Evolutionary conservation across 306 rosid genomes (phyloP), one percentile per base, ranked within the genome.

Genomic region (Styphnolobium japonicum): DNA sequence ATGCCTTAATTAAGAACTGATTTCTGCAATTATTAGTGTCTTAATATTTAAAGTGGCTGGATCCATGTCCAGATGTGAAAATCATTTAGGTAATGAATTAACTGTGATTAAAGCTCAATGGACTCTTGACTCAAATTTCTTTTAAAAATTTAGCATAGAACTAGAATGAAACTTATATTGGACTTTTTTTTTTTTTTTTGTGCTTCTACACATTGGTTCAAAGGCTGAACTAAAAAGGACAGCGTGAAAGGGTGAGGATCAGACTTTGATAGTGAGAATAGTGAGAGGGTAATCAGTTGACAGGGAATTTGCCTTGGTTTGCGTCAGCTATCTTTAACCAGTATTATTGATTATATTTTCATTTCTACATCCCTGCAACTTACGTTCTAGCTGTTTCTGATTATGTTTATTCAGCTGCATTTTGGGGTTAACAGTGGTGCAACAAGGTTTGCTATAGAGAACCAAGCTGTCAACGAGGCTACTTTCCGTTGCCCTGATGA

Each of bases 341-440:
- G 63, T 4, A 10, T 22, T 15, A 33, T 46, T 48, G 51, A 76
- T 19, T 48, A 31, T 63, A 34, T 76, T 63, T 33, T 52, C 8
- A 4, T 76, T 64, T 48, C 65, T 31, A 11, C 49, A 12, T 45
- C 34, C 46, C 10, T 61, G 61, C 39, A 75, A 60, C 31, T 43
- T 71, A 63, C 22, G 12, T 49, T 63, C 43, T 76, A 31, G 49
- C 27, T 69, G 60, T 77, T 33, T 80, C 53, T 77, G 16, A 61
- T 58, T 51, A 37, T 78, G 63, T 71, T 64, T 48, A 45, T 80
- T 48, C 80, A 95, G 99, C 76, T 95, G 81, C 99, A 95, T 84
- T 93, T 95, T 86, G 99, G 99, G 79, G 98, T 93, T 66, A 93
- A 93, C 75, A 91, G 99, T 65, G 97, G 97, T 73, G 99, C 99